A percentile compares a stretch with the other conserved stretches of the same genome.
These are phyloP conservation scores for Fragaria ananassa DNA, from an alignment of 306 rosid species.

Conservation along the genomic window DNA sequence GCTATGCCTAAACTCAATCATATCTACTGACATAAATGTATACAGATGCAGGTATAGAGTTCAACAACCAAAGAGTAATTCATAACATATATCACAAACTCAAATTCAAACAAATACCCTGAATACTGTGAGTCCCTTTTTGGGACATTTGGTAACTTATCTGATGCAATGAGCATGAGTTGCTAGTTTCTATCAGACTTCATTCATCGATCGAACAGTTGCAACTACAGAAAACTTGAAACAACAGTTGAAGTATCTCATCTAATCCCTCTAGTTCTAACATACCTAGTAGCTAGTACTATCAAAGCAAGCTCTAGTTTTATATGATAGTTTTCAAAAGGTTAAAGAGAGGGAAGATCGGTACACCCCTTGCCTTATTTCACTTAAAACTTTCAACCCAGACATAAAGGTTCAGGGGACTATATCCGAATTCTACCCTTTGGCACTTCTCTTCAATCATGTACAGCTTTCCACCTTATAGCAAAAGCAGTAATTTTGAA, in stretches of 20 bases:
- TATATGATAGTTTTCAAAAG: background rate
- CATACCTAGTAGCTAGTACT: background rate
- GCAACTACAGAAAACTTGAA: background rate
- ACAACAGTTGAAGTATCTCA: background rate
- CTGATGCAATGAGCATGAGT: background rate
- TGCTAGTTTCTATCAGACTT: conserved; percentile 3
- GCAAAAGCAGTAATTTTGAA: background rate
- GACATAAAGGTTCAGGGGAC: background rate
- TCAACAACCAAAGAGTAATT: background rate
- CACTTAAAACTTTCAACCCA: background rate
- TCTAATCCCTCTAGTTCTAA: background rate
- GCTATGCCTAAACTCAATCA: background rate
- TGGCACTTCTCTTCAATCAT: background rate
- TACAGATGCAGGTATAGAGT: background rate
- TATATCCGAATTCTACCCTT: background rate
- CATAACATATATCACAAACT: background rate
- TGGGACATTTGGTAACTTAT: background rate
- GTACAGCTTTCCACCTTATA: background rate
- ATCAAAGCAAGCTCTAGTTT: background rate
- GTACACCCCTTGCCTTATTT: background rate
- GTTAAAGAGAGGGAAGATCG: background rate
- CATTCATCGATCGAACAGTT: background rate
- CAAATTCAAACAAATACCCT: background rate
- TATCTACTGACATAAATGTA: background rate
- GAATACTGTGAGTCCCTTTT: background rate